A percentile compares a stretch with the other conserved stretches of the same genome.
Conservation (phyloP, 2,329 filamentous ascomycete genomes). For the Aspergillus alliaceus region DNA sequence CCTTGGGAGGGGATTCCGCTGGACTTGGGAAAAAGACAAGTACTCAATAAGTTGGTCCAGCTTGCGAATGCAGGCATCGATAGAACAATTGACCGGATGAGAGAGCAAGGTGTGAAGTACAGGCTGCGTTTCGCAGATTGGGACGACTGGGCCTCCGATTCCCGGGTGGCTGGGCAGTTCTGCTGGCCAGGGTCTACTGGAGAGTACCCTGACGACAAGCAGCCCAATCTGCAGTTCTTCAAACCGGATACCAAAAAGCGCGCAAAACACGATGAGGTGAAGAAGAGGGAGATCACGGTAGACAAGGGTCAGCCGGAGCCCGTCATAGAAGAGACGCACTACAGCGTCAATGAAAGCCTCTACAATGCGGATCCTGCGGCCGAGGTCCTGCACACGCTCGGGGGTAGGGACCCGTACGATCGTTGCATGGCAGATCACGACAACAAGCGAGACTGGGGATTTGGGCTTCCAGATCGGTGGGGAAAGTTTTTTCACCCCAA, state of each 20-base stretch:
- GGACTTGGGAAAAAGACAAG: not conserved
- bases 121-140: conserved; percentile 26
- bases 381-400: not conserved
- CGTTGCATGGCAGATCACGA: not conserved
- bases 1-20: not conserved
- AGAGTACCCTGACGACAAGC: conserved; percentile 26
- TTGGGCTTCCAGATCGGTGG: conserved; percentile 29
- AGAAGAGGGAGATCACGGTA: not conserved
- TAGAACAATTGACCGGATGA: not conserved
- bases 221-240: conserved; percentile 36
- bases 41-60: conserved; percentile 8
- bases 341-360: not conserved
- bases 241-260: conserved; percentile 19
- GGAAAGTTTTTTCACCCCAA: conserved; percentile 38
- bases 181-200: conserved; percentile 23
- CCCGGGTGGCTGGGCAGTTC: conserved; percentile 31
- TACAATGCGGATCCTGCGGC: not conserved
- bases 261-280: not conserved
- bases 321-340: not conserved
- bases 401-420: not conserved
- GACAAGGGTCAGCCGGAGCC: not conserved
- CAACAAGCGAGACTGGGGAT: not conserved
- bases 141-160: conserved; percentile 26
- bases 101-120: conserved; percentile 5
- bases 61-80: conserved; percentile 1